A percentile compares a stretch with the other conserved stretches of the same genome.
Evolutionary conservation across 164 flowering plant species (phyloP).

Genomic region (Vitis cinerea): DNA sequence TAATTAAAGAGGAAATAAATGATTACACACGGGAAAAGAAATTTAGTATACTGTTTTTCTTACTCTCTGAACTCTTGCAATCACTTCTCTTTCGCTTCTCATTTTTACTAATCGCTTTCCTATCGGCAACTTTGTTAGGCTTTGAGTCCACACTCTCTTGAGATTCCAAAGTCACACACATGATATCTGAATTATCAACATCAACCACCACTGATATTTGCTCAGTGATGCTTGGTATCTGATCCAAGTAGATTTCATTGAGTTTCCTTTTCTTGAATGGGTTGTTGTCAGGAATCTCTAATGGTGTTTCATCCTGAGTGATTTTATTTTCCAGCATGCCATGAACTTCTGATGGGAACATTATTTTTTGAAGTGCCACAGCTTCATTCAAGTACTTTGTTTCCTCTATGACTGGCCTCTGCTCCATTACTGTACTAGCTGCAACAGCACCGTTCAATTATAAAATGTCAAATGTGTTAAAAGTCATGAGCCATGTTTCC

Average conservation of each 20-base stretch:
- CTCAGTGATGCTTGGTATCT: conserved; percentile 9
- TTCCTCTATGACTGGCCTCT: conserved; percentile 20
- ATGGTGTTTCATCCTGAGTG: conserved; percentile 1
- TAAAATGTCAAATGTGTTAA: not conserved
- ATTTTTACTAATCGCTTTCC: conserved; percentile 13
- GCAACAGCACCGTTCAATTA: not conserved
- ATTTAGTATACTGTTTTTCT: conserved; percentile 36
- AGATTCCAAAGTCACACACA: conserved; percentile 26
- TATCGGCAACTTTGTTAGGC: conserved; percentile 14
- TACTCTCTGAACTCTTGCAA: conserved; percentile 17
- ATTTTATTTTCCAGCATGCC: conserved; percentile 2
- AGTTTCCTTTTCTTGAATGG: conserved; percentile 60
- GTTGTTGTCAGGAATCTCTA: conserved; percentile 54
- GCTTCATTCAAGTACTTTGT: conserved; percentile 38
- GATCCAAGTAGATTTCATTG: conserved; percentile 15
- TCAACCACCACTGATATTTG: conserved; percentile 23
- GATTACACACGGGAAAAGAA: conserved; percentile 38
- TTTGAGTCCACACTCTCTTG: conserved; percentile 60
- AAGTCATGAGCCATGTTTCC: too few species aligned
- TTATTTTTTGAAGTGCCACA: conserved; percentile 39
- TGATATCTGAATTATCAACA: conserved; percentile 6
- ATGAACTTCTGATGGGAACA: conserved; percentile 13
- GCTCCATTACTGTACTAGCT: conserved; percentile 20
- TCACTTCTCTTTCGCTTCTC: conserved; percentile 24
- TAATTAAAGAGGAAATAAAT: conserved; percentile 1